Base-by-base conservation (phyloP, 768 basidiomycete species). In the Podaxis pistillaris region DNA sequence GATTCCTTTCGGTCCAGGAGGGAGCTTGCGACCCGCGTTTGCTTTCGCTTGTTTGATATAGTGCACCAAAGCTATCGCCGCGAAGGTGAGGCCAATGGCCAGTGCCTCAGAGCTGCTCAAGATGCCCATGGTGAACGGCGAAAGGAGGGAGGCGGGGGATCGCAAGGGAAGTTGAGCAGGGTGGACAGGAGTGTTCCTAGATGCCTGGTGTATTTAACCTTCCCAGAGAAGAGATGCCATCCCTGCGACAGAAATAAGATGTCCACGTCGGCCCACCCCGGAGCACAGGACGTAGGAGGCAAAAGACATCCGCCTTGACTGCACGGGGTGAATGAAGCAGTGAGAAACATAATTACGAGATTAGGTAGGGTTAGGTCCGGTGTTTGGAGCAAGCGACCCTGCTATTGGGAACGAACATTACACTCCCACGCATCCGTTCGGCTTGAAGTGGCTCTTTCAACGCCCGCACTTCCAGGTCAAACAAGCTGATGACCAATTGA, bases 1-100 rank as follows among this genome's bases (percentile, higher is more conserved):
- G 2, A 72, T 58, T 30, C 73, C 71, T 4, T 63, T 64, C 0
- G 75, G 75, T 22, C 73, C 72, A 13, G 75, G 75, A 28, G 73
- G 75, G 37, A 73, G 65, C 38, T 58, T 57, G 22, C 56, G 57
- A n/a, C 47, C 37, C 26, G 56, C 47, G 7, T 57, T 54, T 1
- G 28, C 65, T 38, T 56, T 63, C 36, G 22, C 24, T 47, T 41
- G 46, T 15, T 63, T 57, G n/a, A 58, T 54, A 36, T 37, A 51
- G 24, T 55, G 65, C 40, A 37, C 44, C 24, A 59, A n/a, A 22
- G 28, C 53, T 12, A 59, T 36, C 4, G 53, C 33, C 11, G 52
- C 57, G 9, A 56, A 40, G 53, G 62, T 55, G 37, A 65, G 12
- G 9, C 44, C 24, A 53, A 65, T 26, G 15, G 62, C 65, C 38